Conservation (phyloP, 2,329 filamentous ascomycete species). For the Monilinia vaccinii-corymbosi region DNA sequence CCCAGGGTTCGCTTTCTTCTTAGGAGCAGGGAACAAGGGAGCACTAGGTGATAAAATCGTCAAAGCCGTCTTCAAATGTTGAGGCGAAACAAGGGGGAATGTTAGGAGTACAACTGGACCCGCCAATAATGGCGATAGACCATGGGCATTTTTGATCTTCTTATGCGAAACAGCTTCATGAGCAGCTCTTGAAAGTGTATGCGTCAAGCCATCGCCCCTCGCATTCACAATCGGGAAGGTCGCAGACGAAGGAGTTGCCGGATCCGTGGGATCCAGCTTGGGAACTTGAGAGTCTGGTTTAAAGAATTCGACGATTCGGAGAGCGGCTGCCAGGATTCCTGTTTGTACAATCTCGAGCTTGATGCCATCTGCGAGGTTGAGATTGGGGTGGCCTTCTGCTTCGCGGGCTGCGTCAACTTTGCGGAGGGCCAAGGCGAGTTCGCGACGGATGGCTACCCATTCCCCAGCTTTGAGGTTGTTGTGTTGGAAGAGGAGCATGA, state of each 20-base stretch:
- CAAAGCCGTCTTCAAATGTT: conserved; percentile 73
- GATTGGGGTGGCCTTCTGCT: conserved; percentile 34
- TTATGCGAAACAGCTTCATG: conserved; percentile 31
- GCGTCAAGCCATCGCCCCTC: conserved; percentile 35
- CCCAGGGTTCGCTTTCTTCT: conserved; percentile 63
- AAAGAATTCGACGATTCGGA: conserved; percentile 81
- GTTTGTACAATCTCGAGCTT: conserved; percentile 81
- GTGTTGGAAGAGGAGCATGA: conserved; percentile 66
- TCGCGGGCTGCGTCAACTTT: conserved; percentile 51
- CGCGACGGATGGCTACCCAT: conserved; percentile 57
- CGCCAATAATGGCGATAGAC: conserved; percentile 66
- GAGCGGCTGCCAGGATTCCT: conserved; percentile 76
- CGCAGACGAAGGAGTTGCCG: conserved; percentile 19
- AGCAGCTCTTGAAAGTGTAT: conserved; percentile 45
- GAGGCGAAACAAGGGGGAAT: conserved; percentile 74
- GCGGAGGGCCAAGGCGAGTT: conserved; percentile 48
- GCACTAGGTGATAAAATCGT: conserved; percentile 66
- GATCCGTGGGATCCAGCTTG: conserved; percentile 15
- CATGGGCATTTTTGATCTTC: conserved; percentile 39
- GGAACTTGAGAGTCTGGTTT: conserved; percentile 38
- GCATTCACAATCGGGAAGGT: conserved; percentile 12
- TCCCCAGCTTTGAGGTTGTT: conserved; percentile 62
- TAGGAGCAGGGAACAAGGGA: conserved; percentile 68
- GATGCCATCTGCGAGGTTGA: conserved; percentile 49
- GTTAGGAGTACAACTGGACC: conserved; percentile 75